A percentile compares a stretch with the other conserved stretches of the same genome.
phyloP scores from a whole-genome alignment of 257 asterid genomes.

The Gentiana macrophylla region DNA sequence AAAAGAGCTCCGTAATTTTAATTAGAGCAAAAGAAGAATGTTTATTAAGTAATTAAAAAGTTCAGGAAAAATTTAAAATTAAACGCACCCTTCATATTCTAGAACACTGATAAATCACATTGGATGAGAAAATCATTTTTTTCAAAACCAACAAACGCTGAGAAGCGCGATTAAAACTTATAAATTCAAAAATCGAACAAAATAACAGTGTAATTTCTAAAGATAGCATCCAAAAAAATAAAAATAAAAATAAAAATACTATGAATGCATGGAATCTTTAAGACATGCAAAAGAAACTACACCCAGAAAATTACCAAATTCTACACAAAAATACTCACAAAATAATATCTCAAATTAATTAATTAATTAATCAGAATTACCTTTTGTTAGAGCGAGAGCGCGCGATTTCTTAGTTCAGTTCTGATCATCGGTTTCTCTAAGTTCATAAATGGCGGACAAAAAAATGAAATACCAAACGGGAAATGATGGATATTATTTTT shows the following conservation, averaged over 20 bases:
- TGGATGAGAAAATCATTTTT: no score
- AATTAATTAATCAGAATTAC: background rate
- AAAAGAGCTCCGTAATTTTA: no score
- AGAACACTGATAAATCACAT: no score
- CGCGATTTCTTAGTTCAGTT: background rate
- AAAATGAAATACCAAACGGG: background rate
- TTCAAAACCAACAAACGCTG: no score
- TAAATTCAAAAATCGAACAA: constrained; percentile 1
- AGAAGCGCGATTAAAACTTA: background rate
- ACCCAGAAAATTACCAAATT: background rate
- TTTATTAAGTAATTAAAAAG: no score
- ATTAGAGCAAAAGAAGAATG: no score
- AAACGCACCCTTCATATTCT: background rate
- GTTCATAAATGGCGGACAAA: constrained; percentile 5
- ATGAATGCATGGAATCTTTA: background rate
- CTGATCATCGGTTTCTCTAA: constrained; percentile 1
- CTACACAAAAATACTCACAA: background rate
- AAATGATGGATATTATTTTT: background rate
- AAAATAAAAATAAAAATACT: background rate
- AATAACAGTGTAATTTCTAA: background rate
- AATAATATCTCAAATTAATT: background rate
- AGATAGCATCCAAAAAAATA: background rate
- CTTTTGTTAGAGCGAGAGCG: constrained; percentile 1
- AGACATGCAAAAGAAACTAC: background rate
- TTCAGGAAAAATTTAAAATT: background rate